Conservation (phyloP, 129 eudicot genomes). For the Helichrysum umbraculigerum region DNA sequence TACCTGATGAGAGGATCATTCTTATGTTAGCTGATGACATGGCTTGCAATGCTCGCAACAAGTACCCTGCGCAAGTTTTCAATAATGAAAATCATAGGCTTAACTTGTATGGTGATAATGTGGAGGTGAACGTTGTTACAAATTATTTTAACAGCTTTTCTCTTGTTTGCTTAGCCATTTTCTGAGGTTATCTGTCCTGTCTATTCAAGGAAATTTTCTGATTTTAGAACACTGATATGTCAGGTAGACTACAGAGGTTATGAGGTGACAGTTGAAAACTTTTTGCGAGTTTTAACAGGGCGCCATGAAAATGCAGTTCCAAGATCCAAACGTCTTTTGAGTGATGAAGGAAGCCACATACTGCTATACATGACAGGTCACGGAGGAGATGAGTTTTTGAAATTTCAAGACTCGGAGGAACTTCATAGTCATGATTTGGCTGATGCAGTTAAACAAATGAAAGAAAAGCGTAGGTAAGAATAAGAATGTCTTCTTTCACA, state of each 20-base stretch:
- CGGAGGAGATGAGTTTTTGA: conserved; percentile 96
- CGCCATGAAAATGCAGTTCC: conserved; percentile 97
- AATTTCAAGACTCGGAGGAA: conserved; percentile 96
- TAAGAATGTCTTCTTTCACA: not conserved
- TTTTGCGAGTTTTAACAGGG: conserved; percentile 85
- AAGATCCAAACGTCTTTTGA: conserved; percentile 91
- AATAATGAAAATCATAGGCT: conserved; percentile 95
- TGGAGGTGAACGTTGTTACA: conserved; percentile 58
- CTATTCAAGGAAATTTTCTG: conserved; percentile 9
- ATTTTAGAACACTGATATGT: conserved; percentile 25
- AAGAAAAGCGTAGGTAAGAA: conserved; percentile 91
- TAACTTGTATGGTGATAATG: conserved; percentile 97
- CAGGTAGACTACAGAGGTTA: conserved; percentile 99
- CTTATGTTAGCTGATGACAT: conserved; percentile 99
- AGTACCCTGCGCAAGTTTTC: conserved; percentile 97
- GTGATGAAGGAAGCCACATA: conserved; percentile 98
- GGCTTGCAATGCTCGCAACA: conserved; percentile 98
- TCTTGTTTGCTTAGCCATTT: not conserved
- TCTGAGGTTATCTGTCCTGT: not conserved
- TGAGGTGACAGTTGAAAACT: conserved; percentile 96
- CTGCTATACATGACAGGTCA: conserved; percentile 96
- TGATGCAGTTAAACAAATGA: conserved; percentile 99
- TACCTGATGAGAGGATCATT: conserved; percentile 97
- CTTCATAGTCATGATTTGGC: conserved; percentile 99
- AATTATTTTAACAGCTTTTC: not conserved